Evolutionary conservation across 2,329 filamentous ascomycete species (phyloP), one percentile per base, ranked within the genome.

Genomic region (Incumbomyces lentus): DNA sequence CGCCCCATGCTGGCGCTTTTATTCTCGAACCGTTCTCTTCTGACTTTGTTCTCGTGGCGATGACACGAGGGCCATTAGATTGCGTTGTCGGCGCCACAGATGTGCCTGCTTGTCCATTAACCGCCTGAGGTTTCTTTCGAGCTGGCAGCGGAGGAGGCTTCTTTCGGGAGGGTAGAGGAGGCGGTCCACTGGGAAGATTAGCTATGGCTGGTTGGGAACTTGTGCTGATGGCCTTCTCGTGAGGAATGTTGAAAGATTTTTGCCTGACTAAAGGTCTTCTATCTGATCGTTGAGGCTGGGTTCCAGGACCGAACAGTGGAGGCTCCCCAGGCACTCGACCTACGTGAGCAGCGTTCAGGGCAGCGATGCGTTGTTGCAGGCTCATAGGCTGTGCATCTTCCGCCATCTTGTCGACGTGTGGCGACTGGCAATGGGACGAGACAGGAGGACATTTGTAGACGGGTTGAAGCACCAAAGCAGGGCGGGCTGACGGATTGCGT

Each of bases 1-100:
- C 71, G 49, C 76, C 74, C 62, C 72, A 81, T 39, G 71, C 70
- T 8, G 78, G 78, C 5, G 77, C 74, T 55, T 71, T 70, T 40
- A 74, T 62, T 36, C 66, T 62, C 48, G 63, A 60, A 18, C 61
- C 54, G 32, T 59, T 62, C 18, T 62, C 58, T 18, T 51, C 60
- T 32, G 56, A 58, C 41, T 56, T 57, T 26, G 50, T 52, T 16
- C 56, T 48, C 36, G 44, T 48, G 17, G 52, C 44, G 11, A 47
- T 48, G 8, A 47, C 46, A 45, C 33, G 50, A 45, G n/a, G 47
- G 41, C 11, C 19, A 31, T 62, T 67, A 18, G 68, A 64, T 42
- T 66, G 68, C 32, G 66, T 67, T 1, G 74, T 75, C 7, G 65
- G 62, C 40, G 68, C 68, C 11, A 75, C 77, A 8, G 71, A 59